Conservation (phyloP, 2,329 filamentous ascomycete genomes). For the Uncinocarpus reesii region DNA sequence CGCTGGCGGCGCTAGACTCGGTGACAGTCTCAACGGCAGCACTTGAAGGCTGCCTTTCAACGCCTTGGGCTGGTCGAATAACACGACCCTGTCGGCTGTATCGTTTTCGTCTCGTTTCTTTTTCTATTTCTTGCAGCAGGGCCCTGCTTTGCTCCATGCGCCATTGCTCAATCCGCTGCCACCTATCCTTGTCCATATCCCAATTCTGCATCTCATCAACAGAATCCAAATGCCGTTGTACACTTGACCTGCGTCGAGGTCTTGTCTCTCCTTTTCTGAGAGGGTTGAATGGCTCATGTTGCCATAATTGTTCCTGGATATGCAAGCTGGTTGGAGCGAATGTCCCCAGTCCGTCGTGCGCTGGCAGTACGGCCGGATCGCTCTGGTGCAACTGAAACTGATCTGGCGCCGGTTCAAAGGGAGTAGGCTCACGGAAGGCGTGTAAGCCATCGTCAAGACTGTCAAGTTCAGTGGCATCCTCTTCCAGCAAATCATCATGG, state of each 20-base stretch:
- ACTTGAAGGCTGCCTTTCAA: neutral
- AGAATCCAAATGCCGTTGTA: conserved; percentile 48
- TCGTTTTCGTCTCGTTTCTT: conserved; percentile 63
- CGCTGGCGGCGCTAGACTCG: neutral
- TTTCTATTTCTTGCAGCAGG: conserved; percentile 78
- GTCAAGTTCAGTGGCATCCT: conserved; percentile 72
- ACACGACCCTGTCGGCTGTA: conserved; percentile 24
- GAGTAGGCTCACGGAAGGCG: conserved; percentile 61
- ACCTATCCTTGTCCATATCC: conserved; percentile 60
- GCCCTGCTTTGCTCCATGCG: conserved; percentile 79
- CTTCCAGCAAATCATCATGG: conserved; percentile 38
- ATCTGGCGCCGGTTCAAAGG: conserved; percentile 14
- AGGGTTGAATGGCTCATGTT: conserved; percentile 78
- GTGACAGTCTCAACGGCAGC: conserved; percentile 1
- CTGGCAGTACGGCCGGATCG: conserved; percentile 64
- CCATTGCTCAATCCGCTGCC: conserved; percentile 82
- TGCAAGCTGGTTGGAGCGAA: conserved; percentile 57
- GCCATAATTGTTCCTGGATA: conserved; percentile 76
- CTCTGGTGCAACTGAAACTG: conserved; percentile 36
- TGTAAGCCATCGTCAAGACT: conserved; percentile 86
- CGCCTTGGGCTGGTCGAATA: neutral
- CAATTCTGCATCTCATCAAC: conserved; percentile 48
- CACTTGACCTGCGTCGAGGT: conserved; percentile 45
- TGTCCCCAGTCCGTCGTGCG: conserved; percentile 82
- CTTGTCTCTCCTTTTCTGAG: conserved; percentile 45